These are phyloP conservation scores for Penicillium cosmopolitanum DNA, from an alignment of 495 filamentous ascomycete genomes.

Conservation along the genomic window DNA sequence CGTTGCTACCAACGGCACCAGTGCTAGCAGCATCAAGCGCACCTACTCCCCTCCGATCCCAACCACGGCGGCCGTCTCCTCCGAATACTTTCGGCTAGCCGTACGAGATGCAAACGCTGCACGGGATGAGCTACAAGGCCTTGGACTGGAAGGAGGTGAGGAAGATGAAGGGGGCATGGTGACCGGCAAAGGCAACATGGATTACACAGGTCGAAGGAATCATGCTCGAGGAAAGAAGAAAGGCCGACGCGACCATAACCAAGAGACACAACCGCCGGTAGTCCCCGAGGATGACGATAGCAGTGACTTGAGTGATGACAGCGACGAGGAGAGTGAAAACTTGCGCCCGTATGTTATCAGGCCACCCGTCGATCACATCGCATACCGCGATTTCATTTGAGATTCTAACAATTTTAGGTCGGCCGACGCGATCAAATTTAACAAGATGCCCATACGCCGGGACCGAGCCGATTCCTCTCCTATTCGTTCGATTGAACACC, in stretches of 20 bases:
- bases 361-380: background rate
- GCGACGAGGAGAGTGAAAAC: conserved; percentile 81
- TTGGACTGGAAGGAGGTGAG: conserved; percentile 68
- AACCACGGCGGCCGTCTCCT: conserved; percentile 68
- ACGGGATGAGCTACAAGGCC: conserved; percentile 32
- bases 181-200: conserved; percentile 72
- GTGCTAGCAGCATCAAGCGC: conserved; percentile 73
- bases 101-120: conserved; percentile 38
- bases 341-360: conserved; percentile 38
- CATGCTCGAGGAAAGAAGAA: conserved; percentile 52
- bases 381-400: background rate
- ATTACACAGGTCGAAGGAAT: conserved; percentile 69
- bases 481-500: conserved; percentile 59
- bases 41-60: conserved; percentile 97
- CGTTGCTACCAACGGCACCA: conserved; percentile 53
- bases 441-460: conserved; percentile 88
- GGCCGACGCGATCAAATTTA: conserved; percentile 86
- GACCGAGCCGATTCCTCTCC: conserved; percentile 84
- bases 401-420: conserved; percentile 38
- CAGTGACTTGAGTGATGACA: conserved; percentile 94
- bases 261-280: conserved; percentile 62
- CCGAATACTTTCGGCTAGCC: conserved; percentile 75
- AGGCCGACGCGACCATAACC: conserved; percentile 41
- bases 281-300: conserved; percentile 96
- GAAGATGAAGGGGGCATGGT: conserved; percentile 82